phyloP scores from a whole-genome alignment of 2,329 filamentous ascomycete genomes.

The Penicillium sumatraense region DNA sequence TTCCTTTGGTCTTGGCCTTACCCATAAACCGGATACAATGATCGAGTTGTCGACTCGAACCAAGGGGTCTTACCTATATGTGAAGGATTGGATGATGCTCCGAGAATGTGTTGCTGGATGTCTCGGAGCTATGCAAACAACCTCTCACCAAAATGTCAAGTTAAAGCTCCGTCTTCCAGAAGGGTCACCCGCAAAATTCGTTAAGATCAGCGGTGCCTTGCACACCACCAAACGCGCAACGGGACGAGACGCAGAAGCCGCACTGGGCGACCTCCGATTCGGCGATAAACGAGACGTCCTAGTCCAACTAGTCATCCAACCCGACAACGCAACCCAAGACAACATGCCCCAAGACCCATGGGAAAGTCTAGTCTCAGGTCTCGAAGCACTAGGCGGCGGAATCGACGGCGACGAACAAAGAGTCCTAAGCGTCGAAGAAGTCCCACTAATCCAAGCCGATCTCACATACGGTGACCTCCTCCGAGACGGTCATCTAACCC shows the following conservation, averaged over 20 bases:
- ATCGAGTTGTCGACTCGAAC: conserved; percentile 94
- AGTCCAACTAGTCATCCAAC: conserved; percentile 89
- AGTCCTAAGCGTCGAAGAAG: conserved; percentile 84
- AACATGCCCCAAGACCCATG: conserved; percentile 90
- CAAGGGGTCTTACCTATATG: conserved; percentile 96
- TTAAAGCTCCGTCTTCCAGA: conserved; percentile 92
- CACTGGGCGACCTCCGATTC: conserved; percentile 88
- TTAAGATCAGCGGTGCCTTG: conserved; percentile 95
- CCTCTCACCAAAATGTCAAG: conserved; percentile 98
- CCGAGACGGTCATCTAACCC: conserved; percentile 81
- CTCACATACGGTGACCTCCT: conserved; percentile 92
- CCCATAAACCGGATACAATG: conserved; percentile 98
- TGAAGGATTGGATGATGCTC: conserved; percentile 99
- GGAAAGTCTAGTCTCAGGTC: conserved; percentile 94
- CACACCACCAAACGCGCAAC: conserved; percentile 97
- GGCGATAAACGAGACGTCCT: conserved; percentile 94
- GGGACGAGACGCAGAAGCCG: conserved; percentile 90
- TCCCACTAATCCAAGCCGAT: conserved; percentile 93
- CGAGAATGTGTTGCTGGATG: conserved; percentile 94
- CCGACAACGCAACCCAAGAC: conserved; percentile 81
- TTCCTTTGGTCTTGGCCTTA: conserved; percentile 93
- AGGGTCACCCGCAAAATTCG: conserved; percentile 95
- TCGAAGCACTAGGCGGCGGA: conserved; percentile 89
- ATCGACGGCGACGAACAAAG: conserved; percentile 85
- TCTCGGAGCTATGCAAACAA: conserved; percentile 85